phyloP scores from a whole-genome alignment of 2,329 filamentous ascomycete genomes.

The Metarhizium album region DNA sequence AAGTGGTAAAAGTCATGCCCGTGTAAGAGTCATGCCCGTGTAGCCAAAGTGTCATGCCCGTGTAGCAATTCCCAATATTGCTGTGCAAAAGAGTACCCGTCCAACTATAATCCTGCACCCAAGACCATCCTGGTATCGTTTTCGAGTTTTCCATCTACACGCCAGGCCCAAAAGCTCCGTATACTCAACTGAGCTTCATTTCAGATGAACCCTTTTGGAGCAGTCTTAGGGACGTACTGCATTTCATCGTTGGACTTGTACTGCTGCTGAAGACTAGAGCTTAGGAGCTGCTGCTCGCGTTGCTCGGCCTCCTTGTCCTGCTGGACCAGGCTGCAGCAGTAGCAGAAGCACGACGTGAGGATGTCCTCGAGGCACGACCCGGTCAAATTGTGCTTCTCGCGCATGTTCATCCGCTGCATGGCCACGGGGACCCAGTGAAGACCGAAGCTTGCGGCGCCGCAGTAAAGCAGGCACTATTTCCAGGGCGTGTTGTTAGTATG shows the following conservation, averaged over 20 bases:
- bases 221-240: slow-evolving; percentile 7
- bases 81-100: no score
- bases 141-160: no score
- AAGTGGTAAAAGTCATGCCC: no score
- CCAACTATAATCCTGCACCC: no score
- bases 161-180: no score
- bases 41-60: no score
- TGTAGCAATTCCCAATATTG: no score
- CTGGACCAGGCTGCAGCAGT: slow-evolving; percentile 34
- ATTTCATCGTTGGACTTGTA: slow-evolving; percentile 12
- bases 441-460: slow-evolving; percentile 27
- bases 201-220: no score
- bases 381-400: slow-evolving; percentile 33
- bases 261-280: slow-evolving; percentile 9
- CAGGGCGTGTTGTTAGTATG: background rate
- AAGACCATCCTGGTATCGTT: background rate
- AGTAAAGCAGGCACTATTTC: slow-evolving; percentile 31
- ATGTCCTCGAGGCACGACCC: slow-evolving; percentile 33
- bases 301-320: slow-evolving; percentile 34
- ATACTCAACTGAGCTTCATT: no score
- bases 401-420: slow-evolving; percentile 34
- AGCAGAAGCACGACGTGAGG: slow-evolving; percentile 32
- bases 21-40: no score
- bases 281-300: slow-evolving; percentile 18
- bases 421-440: slow-evolving; percentile 31